Evolutionary conservation across 1,139 yeast species (phyloP).

Genomic region (Lizanozyma gosingica): DNA sequence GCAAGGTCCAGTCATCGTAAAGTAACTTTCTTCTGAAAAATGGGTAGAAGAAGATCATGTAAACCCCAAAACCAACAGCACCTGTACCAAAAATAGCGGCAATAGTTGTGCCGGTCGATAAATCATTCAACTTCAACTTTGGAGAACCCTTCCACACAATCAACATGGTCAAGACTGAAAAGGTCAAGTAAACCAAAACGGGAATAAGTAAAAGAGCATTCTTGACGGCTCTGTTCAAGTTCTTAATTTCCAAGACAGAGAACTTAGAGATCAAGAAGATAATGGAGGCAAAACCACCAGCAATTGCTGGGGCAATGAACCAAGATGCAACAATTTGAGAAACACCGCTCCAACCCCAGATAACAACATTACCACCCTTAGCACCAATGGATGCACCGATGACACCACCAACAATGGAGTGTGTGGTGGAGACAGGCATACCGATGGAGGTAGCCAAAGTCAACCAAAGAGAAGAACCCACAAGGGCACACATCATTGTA

Average conservation of each 20-base stretch:
- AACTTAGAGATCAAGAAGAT: constrained; percentile 53
- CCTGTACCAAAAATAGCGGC: constrained; percentile 59
- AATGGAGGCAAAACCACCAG: constrained; percentile 55
- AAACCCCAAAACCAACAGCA: constrained; percentile 43
- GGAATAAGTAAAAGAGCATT: constrained; percentile 57
- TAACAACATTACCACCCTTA: constrained; percentile 44
- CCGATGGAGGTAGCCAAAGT: constrained; percentile 58
- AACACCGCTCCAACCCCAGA: constrained; percentile 75
- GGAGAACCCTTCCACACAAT: constrained; percentile 73
- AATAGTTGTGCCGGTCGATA: constrained; percentile 41
- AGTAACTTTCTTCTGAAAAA: constrained; percentile 53
- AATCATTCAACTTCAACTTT: constrained; percentile 43
- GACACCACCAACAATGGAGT: constrained; percentile 69
- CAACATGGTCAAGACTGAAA: constrained; percentile 52
- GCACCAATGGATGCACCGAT: constrained; percentile 75
- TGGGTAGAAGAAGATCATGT: constrained; percentile 52
- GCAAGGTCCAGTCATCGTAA: constrained; percentile 60
- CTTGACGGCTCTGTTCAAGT: constrained; percentile 30
- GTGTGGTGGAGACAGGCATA: constrained; percentile 75
- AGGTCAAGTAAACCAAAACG: constrained; percentile 49
- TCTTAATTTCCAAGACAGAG: constrained; percentile 51
- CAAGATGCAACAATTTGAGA: constrained; percentile 70
- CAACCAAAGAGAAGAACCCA: constrained; percentile 71
- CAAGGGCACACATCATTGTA: constrained; percentile 66
- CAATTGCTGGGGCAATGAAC: constrained; percentile 72